phyloP scores from a whole-genome alignment of 108 stramenopile genomes.

The Discostella stelligeroides region DNA sequence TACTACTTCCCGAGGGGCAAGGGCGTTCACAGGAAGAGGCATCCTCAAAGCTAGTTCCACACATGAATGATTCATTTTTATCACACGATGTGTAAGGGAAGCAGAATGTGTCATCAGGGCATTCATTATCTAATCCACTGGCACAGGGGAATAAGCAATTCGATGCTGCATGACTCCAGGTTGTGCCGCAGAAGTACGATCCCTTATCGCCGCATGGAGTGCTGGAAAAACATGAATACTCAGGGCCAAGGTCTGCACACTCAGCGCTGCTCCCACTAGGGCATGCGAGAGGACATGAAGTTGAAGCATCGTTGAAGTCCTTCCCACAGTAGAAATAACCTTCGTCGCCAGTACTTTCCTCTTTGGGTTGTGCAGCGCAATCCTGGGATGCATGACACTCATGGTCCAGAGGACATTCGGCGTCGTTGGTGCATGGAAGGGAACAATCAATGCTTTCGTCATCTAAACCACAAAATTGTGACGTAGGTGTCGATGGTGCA shows the following conservation, averaged over 20 bases:
- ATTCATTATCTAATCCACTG: constrained; percentile 59
- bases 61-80: constrained; percentile 47
- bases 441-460: constrained; percentile 42
- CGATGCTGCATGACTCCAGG: constrained; percentile 81
- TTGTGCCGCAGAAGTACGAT: constrained; percentile 77
- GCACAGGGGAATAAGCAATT: constrained; percentile 74
- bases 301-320: constrained; percentile 45
- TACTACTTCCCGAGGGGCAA: constrained; percentile 30
- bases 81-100: constrained; percentile 49
- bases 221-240: constrained; percentile 47
- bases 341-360: constrained; percentile 8
- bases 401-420: constrained; percentile 41
- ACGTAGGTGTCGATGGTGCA: constrained; percentile 41
- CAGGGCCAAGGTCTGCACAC: constrained; percentile 41
- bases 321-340: constrained; percentile 51
- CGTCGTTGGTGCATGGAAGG: constrained; percentile 40
- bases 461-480: constrained; percentile 41
- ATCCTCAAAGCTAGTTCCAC: constrained; percentile 52
- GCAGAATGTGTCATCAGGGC: constrained; percentile 61
- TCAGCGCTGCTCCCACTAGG: constrained; percentile 45
- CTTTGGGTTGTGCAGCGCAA: constrained; percentile 13
- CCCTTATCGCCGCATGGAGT: constrained; percentile 47
- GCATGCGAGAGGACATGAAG: constrained; percentile 46
- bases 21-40: constrained; percentile 40
- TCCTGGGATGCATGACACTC: constrained; percentile 49